Evolutionary conservation across 2,329 filamentous ascomycete species (phyloP), one percentile per base, ranked within the genome.

Genomic region (Alternaria hordeiaustralica): DNA sequence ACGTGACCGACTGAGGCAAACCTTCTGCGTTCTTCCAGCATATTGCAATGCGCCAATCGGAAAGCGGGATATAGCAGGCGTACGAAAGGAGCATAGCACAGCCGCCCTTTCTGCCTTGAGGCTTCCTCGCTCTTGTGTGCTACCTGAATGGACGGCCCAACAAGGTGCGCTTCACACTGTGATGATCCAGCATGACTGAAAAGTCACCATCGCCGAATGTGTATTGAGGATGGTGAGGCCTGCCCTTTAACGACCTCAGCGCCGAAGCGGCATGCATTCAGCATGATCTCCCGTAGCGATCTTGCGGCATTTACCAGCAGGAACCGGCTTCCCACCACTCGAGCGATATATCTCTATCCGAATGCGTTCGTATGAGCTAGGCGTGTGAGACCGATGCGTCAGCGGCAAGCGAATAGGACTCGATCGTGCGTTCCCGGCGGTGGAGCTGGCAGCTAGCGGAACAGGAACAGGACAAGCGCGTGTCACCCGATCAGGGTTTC

Each of bases 101-200:
- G 33, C 47, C 23, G 33, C 43, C 20, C 33, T 55, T 45, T 36
- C 55, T 20, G 25, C 15, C 26, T 11, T 28, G 3, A 49, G 43
- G 23, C 25, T 20, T 44, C 55, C 60, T 54, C 41, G 41, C 47
- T 58, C 60, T 53, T 58, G 8, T 21, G 6, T 12, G 20, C 28
- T 44, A 55, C 49, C 56, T 30, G 33, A 26, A 44, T 55, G 30
- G 56, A n/a, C 18, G 53, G 20, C 28, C 46, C 54, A 61, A 45
- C 54, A 58, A n/a, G 59, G 54, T 51, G 46, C 46, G 45, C 20
- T 51, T 26, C 11, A 36, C 28, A 11, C 20, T 10, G 12, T 13
- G 15, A 28, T 13, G 8, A 36, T 12, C 9, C 30, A 53, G 30
- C 20, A 23, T 53, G 20, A 23, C 26, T 11, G 36, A 5, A 36